phyloP scores from a whole-genome alignment of 306 rosid species.

The Clitoria ternatea region DNA sequence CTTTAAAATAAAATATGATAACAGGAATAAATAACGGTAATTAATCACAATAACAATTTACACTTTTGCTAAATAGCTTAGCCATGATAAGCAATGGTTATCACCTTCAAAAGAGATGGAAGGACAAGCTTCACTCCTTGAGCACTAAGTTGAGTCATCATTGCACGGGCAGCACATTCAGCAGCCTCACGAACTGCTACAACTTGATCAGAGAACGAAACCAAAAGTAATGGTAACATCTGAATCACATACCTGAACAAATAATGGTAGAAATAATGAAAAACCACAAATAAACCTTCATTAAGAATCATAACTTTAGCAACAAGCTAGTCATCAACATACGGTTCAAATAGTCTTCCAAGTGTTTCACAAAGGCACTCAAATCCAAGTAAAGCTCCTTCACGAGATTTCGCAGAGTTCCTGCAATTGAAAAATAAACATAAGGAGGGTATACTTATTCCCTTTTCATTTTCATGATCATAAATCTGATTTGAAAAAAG shows the following conservation, averaged over 20 bases:
- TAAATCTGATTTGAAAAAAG: not conserved
- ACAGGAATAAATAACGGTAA: not conserved
- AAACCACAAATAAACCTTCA: slow-evolving; percentile 5
- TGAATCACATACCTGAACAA: slow-evolving; percentile 84
- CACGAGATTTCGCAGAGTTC: slow-evolving; percentile 90
- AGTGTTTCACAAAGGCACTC: slow-evolving; percentile 97
- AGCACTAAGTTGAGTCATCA: slow-evolving; percentile 96
- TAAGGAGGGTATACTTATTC: not conserved
- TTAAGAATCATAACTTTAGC: not conserved
- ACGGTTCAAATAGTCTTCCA: slow-evolving; percentile 95
- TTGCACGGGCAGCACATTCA: slow-evolving; percentile 97
- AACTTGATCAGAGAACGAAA: slow-evolving; percentile 97
- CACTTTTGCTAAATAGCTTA: not conserved
- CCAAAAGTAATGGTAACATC: slow-evolving; percentile 88
- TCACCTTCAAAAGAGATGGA: slow-evolving; percentile 93
- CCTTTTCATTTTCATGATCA: not conserved
- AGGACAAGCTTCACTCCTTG: slow-evolving; percentile 99
- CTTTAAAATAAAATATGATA: not conserved
- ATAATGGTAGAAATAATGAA: not conserved
- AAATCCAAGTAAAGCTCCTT: slow-evolving; percentile 93
- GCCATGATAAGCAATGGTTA: slow-evolving; percentile 1
- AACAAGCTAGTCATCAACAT: slow-evolving; percentile 32
- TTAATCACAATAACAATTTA: not conserved
- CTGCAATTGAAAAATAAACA: slow-evolving; percentile 40
- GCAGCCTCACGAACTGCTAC: slow-evolving; percentile 95